Conservation (phyloP, 2,329 filamentous ascomycete species). For the Lojkania enalia region DNA sequence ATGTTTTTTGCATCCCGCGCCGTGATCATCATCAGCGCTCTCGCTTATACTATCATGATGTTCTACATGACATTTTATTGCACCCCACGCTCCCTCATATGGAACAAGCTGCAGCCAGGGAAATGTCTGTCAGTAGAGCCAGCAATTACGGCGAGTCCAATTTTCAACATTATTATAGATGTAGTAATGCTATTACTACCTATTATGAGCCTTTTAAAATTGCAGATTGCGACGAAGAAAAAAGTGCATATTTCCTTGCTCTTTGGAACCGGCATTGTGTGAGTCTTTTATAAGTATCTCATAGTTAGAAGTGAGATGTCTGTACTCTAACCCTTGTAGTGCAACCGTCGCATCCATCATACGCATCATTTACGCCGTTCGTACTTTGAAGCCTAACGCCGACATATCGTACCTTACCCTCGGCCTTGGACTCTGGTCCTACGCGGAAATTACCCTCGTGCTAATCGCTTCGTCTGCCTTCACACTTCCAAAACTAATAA, state of each 20-base stretch:
- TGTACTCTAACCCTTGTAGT: too few relatives aligned
- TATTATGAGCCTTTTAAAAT: conserved; percentile 23
- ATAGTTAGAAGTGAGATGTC: not conserved
- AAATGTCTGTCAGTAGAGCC: too few relatives aligned
- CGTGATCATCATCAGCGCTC: conserved; percentile 22
- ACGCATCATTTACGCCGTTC: conserved; percentile 30
- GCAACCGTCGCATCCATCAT: conserved; percentile 31
- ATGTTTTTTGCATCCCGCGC: conserved; percentile 32
- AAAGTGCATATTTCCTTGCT: conserved; percentile 30
- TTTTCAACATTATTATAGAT: conserved; percentile 33
- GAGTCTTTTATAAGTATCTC: conserved; percentile 25
- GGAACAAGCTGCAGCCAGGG: conserved; percentile 30
- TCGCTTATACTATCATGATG: conserved; percentile 28
- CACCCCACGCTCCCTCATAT: conserved; percentile 27
- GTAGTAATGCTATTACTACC: conserved; percentile 31
- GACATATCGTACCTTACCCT: conserved; percentile 33
- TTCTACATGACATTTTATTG: conserved; percentile 36
- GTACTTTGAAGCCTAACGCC: conserved; percentile 24
- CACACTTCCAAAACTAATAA: conserved; percentile 28
- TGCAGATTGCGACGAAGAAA: conserved; percentile 25
- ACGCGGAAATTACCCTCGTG: conserved; percentile 29
- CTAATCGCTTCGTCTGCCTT: conserved; percentile 33
- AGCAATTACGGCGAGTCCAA: too few relatives aligned
- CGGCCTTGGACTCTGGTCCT: conserved; percentile 33
- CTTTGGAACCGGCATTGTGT: conserved; percentile 33